Percentiles rank a stretch among this genome's conserved stretches.
These are phyloP conservation scores for Lepidium africanum DNA, from an alignment of 345 rosid species.

Conservation along the genomic window DNA sequence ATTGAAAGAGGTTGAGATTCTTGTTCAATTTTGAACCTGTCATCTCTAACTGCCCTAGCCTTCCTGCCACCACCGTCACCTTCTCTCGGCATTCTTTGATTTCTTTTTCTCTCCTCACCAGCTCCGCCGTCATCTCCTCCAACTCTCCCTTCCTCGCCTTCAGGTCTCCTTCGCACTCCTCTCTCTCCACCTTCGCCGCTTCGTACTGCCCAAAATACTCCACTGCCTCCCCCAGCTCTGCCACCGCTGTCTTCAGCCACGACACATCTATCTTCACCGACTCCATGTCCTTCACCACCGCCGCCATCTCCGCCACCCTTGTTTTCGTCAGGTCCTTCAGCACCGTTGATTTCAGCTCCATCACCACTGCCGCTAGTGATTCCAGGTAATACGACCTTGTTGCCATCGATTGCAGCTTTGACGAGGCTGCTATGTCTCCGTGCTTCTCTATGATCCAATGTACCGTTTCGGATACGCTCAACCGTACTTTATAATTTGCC, in stretches of 20 bases:
- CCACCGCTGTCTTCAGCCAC: slow-evolving; percentile 49
- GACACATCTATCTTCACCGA: slow-evolving; percentile 47
- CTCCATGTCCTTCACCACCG: slow-evolving; percentile 71
- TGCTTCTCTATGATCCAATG: slow-evolving; percentile 46
- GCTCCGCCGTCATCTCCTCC: slow-evolving; percentile 37
- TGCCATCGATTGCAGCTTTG: slow-evolving; percentile 44
- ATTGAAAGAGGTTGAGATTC: slow-evolving; percentile 21
- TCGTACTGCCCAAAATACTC: slow-evolving; percentile 37
- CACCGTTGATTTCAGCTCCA: slow-evolving; percentile 47
- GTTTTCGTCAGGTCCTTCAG: slow-evolving; percentile 47
- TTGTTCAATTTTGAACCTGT: slow-evolving; percentile 33
- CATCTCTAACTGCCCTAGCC: slow-evolving; percentile 36
- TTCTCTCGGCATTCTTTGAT: slow-evolving; percentile 33
- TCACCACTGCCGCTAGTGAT: slow-evolving; percentile 53
- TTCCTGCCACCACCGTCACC: slow-evolving; percentile 35
- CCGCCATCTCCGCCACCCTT: slow-evolving; percentile 50
- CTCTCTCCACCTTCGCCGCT: slow-evolving; percentile 38
- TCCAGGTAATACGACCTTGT: slow-evolving; percentile 61
- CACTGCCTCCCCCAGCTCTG: slow-evolving; percentile 41
- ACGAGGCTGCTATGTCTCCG: slow-evolving; percentile 67
- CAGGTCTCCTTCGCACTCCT: slow-evolving; percentile 26
- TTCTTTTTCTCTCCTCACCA: slow-evolving; percentile 40
- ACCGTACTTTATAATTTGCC: slow-evolving; percentile 56
- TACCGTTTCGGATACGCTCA: slow-evolving; percentile 39
- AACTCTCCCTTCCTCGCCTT: slow-evolving; percentile 39